These are phyloP conservation scores for Podospora comata DNA, from an alignment of 495 filamentous ascomycete species.

Conservation along the genomic window DNA sequence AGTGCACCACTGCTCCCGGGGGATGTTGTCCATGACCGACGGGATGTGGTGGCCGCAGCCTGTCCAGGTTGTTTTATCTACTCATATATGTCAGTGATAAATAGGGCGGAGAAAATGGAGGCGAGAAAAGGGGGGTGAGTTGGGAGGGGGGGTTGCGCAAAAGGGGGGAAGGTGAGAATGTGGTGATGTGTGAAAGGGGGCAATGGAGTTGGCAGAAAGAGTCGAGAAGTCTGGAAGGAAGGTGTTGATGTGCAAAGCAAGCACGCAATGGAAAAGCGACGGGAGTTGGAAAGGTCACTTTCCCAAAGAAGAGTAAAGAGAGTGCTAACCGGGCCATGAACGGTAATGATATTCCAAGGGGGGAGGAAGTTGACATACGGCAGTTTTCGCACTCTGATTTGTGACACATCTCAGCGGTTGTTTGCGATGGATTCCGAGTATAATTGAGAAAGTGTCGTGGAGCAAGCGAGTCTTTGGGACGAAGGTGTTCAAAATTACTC, in stretches of 20 bases:
- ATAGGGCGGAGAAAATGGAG: neutral
- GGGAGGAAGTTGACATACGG: slow-evolving; percentile 8
- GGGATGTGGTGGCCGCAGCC: slow-evolving; percentile 71
- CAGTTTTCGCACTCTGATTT: slow-evolving; percentile 17
- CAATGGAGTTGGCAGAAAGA: neutral
- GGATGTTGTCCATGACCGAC: slow-evolving; percentile 60
- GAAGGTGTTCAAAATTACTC: neutral
- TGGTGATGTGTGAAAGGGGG: too few species aligned
- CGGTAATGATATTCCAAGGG: too few species aligned
- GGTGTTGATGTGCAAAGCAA: too few species aligned
- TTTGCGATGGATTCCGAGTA: too few species aligned
- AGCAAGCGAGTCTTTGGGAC: neutral
- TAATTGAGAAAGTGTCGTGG: neutral
- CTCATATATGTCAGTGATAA: neutral
- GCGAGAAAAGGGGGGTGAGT: neutral
- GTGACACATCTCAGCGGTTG: slow-evolving; percentile 15
- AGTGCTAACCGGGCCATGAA: too few species aligned
- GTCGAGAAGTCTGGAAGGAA: too few species aligned
- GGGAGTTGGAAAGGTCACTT: too few species aligned
- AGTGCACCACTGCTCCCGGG: slow-evolving; percentile 58
- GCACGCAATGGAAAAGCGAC: too few species aligned
- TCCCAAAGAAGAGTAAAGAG: too few species aligned
- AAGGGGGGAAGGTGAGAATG: too few species aligned
- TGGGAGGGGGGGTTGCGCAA: neutral
- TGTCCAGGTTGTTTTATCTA: slow-evolving; percentile 66